These are phyloP conservation scores for Fusarium circinatum DNA, from an alignment of 2,329 filamentous ascomycete species.

Conservation along the genomic window DNA sequence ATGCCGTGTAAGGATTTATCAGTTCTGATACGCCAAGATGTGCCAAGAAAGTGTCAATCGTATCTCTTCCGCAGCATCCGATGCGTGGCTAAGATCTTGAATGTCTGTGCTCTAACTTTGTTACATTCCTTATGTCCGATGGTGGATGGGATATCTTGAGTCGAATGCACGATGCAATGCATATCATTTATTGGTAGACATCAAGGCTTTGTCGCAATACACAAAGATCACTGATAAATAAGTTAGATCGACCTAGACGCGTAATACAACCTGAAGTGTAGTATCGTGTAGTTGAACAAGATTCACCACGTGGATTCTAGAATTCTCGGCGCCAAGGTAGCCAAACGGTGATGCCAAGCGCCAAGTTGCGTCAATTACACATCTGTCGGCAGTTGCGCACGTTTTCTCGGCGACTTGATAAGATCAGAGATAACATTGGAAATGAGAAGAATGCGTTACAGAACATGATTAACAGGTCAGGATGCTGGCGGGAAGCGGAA, in stretches of 20 bases:
- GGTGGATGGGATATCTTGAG: background rate
- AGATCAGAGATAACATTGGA: background rate
- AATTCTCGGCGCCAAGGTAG: conserved; percentile 7
- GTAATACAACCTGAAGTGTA: background rate
- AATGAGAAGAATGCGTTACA: background rate
- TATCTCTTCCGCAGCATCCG: conserved; percentile 13
- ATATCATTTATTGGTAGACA: no score
- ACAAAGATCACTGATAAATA: background rate
- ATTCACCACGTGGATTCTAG: background rate
- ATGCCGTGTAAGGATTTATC: background rate
- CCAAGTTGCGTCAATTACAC: background rate
- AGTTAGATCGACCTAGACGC: background rate
- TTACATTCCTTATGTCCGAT: background rate
- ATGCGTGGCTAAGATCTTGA: background rate
- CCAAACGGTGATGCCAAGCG: background rate
- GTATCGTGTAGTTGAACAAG: background rate
- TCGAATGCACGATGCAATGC: background rate
- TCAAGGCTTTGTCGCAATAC: background rate
- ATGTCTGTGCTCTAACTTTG: background rate
- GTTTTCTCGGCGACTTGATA: background rate
- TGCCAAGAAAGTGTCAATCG: conserved; percentile 2
- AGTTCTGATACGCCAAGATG: background rate
- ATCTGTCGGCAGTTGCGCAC: background rate
- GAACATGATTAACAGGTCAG: no score
- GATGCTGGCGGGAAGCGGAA: no score